Conservation (phyloP, 768 basidiomycete species). For the Mycena rebaudengoi region DNA sequence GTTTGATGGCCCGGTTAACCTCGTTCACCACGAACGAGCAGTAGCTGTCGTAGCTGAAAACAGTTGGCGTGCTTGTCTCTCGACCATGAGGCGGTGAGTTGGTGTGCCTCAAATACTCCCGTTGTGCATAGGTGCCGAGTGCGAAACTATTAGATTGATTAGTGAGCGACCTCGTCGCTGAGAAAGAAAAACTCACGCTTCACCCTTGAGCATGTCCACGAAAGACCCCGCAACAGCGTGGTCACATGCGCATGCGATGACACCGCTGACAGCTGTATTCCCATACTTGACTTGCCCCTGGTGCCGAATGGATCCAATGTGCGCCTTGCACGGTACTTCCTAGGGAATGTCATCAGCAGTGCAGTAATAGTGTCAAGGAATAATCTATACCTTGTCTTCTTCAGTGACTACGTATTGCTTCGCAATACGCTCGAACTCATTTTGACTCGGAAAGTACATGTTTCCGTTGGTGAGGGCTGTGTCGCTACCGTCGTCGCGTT, state of each 20-base stretch:
- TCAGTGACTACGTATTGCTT: neutral
- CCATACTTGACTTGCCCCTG: neutral
- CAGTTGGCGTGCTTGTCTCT: neutral
- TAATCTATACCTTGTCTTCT: neutral
- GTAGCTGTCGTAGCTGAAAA: conserved; percentile 1
- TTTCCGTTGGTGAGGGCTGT: no score
- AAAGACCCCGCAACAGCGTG: conserved; percentile 1
- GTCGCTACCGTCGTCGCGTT: neutral
- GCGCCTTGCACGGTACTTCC: neutral
- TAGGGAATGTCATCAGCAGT: neutral
- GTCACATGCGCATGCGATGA: conserved; percentile 1
- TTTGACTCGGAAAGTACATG: neutral
- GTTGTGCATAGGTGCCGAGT: neutral
- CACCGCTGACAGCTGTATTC: conserved; percentile 2
- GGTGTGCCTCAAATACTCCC: neutral
- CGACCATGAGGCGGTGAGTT: neutral
- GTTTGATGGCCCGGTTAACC: neutral
- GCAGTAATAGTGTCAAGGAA: neutral
- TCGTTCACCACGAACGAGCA: neutral
- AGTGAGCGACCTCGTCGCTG: neutral
- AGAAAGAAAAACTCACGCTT: neutral
- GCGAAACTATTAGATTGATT: neutral
- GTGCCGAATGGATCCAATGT: neutral
- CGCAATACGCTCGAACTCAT: neutral
- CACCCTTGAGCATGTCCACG: conserved; percentile 4